These are phyloP conservation scores for Noccaea bulbosa DNA, from an alignment of 345 rosid genomes.

Conservation along the genomic window DNA sequence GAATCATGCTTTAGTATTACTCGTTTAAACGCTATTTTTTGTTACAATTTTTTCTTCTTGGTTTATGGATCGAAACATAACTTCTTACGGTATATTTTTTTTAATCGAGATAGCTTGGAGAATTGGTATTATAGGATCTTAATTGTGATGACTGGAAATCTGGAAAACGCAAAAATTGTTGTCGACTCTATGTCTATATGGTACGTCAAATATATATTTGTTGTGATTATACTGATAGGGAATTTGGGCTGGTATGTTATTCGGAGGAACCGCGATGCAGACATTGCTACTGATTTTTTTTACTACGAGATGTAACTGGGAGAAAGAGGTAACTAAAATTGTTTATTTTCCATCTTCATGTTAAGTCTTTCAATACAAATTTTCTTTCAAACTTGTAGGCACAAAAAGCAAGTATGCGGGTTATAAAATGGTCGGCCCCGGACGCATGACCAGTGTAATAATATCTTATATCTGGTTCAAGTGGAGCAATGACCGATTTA, in stretches of 20 bases:
- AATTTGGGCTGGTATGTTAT: slow-evolving; percentile 78
- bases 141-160: slow-evolving; percentile 80
- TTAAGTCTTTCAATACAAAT: not conserved
- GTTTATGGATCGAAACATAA: not conserved
- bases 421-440: not conserved
- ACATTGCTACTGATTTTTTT: slow-evolving; percentile 55
- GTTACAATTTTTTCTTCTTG: not conserved
- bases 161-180: slow-evolving; percentile 68
- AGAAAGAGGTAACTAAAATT: slow-evolving; percentile 50
- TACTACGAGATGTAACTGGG: slow-evolving; percentile 54
- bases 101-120: slow-evolving; percentile 53
- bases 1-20: slow-evolving; percentile 75
- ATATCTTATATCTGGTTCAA: not conserved
- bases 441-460: not conserved
- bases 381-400: slow-evolving; percentile 20
- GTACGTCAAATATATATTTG: slow-evolving; percentile 45
- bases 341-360: not conserved
- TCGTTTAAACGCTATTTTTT: not conserved
- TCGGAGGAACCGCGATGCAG: slow-evolving; percentile 64
- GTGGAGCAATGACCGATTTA: not conserved
- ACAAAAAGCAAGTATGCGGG: slow-evolving; percentile 20
- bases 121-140: slow-evolving; percentile 55
- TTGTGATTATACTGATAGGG: slow-evolving; percentile 47
- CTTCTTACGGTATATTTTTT: slow-evolving; percentile 15
- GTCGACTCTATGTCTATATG: slow-evolving; percentile 53